phyloP scores from a whole-genome alignment of 83 land plant species.

The Diphasiastrum complanatum region DNA sequence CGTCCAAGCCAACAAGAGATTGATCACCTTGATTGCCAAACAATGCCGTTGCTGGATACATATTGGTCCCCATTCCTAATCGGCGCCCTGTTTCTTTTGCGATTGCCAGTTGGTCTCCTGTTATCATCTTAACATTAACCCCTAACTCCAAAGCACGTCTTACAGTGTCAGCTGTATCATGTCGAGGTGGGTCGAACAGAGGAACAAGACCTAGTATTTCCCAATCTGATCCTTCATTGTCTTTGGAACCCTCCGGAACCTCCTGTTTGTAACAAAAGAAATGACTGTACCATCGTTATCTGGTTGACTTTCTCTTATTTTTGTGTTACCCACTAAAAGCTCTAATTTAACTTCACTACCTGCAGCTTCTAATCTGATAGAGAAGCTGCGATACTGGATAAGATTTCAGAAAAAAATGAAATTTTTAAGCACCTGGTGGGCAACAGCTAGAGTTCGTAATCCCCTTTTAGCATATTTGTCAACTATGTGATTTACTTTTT shows the following conservation, averaged over 20 bases:
- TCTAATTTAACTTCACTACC: too few species aligned
- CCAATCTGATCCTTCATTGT: slow-evolving; percentile 16
- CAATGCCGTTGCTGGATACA: slow-evolving; percentile 16
- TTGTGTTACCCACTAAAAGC: too few species aligned
- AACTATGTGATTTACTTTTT: slow-evolving; percentile 5
- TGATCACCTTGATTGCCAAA: slow-evolving; percentile 2
- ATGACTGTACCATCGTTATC: too few species aligned
- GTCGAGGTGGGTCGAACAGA: slow-evolving; percentile 17
- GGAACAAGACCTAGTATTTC: slow-evolving; percentile 14
- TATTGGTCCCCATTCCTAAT: slow-evolving; percentile 19
- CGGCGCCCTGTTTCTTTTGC: slow-evolving; percentile 19
- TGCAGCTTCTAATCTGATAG: too few species aligned
- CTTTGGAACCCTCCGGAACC: slow-evolving; percentile 15
- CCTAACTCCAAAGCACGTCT: slow-evolving; percentile 18
- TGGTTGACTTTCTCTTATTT: too few species aligned
- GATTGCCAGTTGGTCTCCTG: slow-evolving; percentile 18
- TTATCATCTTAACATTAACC: slow-evolving; percentile 20
- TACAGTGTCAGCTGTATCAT: slow-evolving; percentile 17
- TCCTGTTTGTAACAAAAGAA: slow-evolving; percentile 15
- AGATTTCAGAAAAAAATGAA: neutral
- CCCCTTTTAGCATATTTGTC: slow-evolving; percentile 24
- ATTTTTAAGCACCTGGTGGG: neutral
- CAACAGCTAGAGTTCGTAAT: slow-evolving; percentile 21
- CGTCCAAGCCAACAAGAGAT: neutral
- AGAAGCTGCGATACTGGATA: too few species aligned